Percentiles rank a stretch among this genome's conserved stretches.
phyloP scores from a whole-genome alignment of 75 land plant genomes.

The Azolla pinnata region DNA sequence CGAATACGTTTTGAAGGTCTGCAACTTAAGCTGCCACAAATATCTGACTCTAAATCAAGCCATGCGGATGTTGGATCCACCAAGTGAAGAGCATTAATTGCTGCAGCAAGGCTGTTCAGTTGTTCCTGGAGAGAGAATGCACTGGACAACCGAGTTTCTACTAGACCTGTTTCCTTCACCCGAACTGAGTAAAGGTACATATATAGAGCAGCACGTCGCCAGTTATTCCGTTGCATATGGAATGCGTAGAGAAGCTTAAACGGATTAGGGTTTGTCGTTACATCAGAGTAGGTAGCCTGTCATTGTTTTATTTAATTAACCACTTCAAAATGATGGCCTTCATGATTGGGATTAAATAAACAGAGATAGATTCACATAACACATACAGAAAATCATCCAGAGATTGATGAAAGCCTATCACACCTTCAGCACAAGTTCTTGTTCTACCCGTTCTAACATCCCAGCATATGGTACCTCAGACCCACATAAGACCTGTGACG shows the following conservation, averaged over 20 bases:
- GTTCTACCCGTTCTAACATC: conserved; percentile 64
- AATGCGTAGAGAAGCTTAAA: conserved; percentile 85
- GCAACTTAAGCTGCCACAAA: background rate
- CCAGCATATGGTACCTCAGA: conserved; percentile 81
- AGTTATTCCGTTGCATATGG: conserved; percentile 71
- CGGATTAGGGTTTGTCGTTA: conserved; percentile 54
- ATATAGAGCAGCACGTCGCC: conserved; percentile 75
- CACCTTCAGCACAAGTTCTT: conserved; percentile 93
- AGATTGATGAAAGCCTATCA: too few species aligned
- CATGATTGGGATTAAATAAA: too few species aligned
- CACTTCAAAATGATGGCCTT: too few species aligned
- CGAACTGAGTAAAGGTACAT: conserved; percentile 62
- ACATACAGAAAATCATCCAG: too few species aligned
- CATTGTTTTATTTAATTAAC: too few species aligned
- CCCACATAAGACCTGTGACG: conserved; percentile 84
- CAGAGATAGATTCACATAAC: too few species aligned
- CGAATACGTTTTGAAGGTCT: conserved; percentile 4
- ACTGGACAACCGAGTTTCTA: conserved; percentile 16
- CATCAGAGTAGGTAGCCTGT: conserved; percentile 87
- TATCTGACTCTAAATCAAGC: conserved; percentile 45
- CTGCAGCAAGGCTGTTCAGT: conserved; percentile 50
- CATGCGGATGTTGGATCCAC: conserved; percentile 73
- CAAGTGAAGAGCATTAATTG: conserved; percentile 81
- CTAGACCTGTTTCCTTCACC: conserved; percentile 40
- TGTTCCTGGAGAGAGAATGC: conserved; percentile 49